Evolutionary conservation across 75 land plant species (phyloP), one percentile per base, ranked within the genome.

Genomic region (Cupressus sempervirens): DNA sequence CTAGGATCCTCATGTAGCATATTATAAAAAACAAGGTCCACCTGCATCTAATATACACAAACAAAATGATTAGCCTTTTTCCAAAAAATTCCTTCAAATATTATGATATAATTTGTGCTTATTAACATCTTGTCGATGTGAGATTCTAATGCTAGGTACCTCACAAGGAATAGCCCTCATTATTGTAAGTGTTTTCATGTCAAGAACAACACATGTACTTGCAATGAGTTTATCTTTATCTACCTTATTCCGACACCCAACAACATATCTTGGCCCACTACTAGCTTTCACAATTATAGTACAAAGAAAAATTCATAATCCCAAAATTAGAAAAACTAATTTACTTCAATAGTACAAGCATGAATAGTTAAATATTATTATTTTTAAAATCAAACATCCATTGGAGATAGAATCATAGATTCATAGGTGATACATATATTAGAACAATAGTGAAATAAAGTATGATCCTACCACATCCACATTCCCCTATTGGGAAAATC

Each of bases 1-100:
- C 99, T 98, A 85, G 99, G 99, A 84, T 97, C 99, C 85, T 97
- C 99, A 88, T 97, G 99, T 76, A 96, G 90, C 98, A 96, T 95
- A 80, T 93, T 95, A 72, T 95, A 95, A 40, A 96, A 97, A 88
- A 96, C 98, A 18, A 97, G 99, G 86, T 97, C 99, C 82, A 97
- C 98, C n/a, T n/a, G n/a, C n/a, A n/a, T n/a, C n/a, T n/a, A n/a
- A n/a, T n/a, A n/a, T n/a, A n/a, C n/a, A n/a, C n/a, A n/a, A n/a
- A n/a, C n/a, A n/a, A n/a, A n/a, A n/a, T n/a, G n/a, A n/a, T n/a
- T n/a, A n/a, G n/a, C n/a, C n/a, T n/a, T n/a, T n/a, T n/a, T n/a
- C n/a, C n/a, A n/a, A n/a, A n/a, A n/a, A n/a, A n/a, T n/a, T n/a
- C n/a, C n/a, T n/a, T n/a, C n/a, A n/a, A n/a, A n/a, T n/a, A n/a